Evolutionary conservation across 305 asterid species (phyloP).

Genomic region (Caryopteris hybrid): DNA sequence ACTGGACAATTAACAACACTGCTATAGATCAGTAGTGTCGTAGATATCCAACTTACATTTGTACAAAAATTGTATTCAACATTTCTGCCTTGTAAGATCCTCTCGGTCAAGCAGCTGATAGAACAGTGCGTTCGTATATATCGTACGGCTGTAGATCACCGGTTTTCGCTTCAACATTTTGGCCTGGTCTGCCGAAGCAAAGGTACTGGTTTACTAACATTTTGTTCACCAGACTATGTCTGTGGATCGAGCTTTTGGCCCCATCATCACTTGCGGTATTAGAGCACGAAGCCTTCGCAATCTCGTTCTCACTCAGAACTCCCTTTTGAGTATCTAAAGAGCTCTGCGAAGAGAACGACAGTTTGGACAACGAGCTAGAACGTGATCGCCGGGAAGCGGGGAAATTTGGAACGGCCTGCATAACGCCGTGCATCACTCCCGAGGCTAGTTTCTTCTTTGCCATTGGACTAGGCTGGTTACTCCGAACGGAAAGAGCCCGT

Average conservation of each 20-base stretch:
- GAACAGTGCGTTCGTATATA: constrained; percentile 51
- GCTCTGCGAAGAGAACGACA: constrained; percentile 59
- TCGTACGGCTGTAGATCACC: constrained; percentile 41
- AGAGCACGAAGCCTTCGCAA: constrained; percentile 36
- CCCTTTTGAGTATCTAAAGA: constrained; percentile 55
- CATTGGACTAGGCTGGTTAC: constrained; percentile 62
- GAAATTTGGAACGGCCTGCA: constrained; percentile 54
- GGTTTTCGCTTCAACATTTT: constrained; percentile 22
- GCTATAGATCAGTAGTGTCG: background rate
- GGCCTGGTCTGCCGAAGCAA: constrained; percentile 49
- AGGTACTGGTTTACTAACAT: constrained; percentile 55
- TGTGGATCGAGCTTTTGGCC: constrained; percentile 22
- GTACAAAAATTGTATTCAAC: constrained; percentile 13
- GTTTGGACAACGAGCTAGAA: constrained; percentile 75
- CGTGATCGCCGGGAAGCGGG: constrained; percentile 44
- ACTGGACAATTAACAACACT: background rate
- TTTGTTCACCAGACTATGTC: constrained; percentile 34
- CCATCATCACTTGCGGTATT: constrained; percentile 23
- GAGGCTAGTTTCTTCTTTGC: constrained; percentile 78
- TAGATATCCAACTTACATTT: constrained; percentile 3
- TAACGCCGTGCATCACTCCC: constrained; percentile 60
- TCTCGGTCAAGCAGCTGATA: constrained; percentile 38
- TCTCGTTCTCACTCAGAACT: constrained; percentile 36
- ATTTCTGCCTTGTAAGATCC: background rate
- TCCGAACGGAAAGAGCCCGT: constrained; percentile 62